Base-by-base conservation (phyloP, 129 eudicot species). In the Ambrosia trifida region DNA sequence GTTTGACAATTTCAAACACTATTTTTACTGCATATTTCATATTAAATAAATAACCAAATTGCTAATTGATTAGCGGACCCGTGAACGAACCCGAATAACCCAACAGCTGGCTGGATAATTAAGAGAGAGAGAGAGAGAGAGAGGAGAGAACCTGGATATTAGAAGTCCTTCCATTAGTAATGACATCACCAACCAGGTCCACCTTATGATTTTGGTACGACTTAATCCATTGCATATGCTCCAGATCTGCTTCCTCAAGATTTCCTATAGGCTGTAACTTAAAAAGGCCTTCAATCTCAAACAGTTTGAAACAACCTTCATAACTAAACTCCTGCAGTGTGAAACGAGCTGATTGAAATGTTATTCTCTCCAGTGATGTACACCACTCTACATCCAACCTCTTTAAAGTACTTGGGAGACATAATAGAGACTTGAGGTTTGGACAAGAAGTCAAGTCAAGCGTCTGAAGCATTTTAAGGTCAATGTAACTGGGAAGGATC, bases 261-360 rank as follows among this genome's bases (percentile, higher is more conserved):
- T 9, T 16, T 33, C 28, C 47, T 8, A 50, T 49, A 6, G 73
- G 7, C 3, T 31, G 61, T n/a, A 68, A 52, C 35, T 50, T 68
- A 4, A 68, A n/a, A 4, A 68, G 62, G 17, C 73, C 73, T 68
- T 68, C 33, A 50, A 68, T 49, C 11, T 68, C 62, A 68, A 13
- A 68, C 46, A 68, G 32, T 31, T 33, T 68, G 10, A 68, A 68
- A 68, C 73, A 68, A 32, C 73, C 73, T 49, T 68, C 61, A 50
- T 49, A 32, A 13, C 11, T 24, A 31, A 68, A 33, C 73, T 3
- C 9, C 30, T 16, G n/a, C 14, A 68, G 62, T 46, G 72, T 58
- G 14, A 67, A 43, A 31, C 46, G 62, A 7, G 6, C 33, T 16
- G 18, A 5, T 3, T 24, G 28, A 24, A 24, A 24, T 24, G 28